A percentile compares a stretch with the other conserved stretches of the same genome.
Conservation (phyloP, 75 land plant genomes). For the Pinus tabuliformis region DNA sequence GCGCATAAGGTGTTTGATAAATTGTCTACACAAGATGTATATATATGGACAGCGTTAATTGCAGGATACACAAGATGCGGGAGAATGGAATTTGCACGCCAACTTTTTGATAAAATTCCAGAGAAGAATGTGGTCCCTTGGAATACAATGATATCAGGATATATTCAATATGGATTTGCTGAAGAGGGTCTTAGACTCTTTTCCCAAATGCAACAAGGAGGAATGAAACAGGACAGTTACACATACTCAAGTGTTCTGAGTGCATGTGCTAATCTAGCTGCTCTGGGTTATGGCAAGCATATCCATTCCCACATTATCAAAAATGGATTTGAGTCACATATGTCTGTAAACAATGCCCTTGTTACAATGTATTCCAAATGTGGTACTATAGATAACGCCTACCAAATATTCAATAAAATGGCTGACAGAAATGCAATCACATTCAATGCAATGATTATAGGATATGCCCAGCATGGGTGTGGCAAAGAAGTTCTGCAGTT, state of each 20-base stretch:
- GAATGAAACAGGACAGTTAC: slow-evolving; percentile 16
- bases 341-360: background rate
- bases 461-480: slow-evolving; percentile 3
- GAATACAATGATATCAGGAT: slow-evolving; percentile 39
- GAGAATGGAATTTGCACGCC: too few relatives aligned
- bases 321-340: background rate
- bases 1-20: slow-evolving; percentile 57
- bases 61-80: too few relatives aligned
- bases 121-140: slow-evolving; percentile 44
- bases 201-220: slow-evolving; percentile 11
- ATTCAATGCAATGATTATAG: slow-evolving; percentile 10
- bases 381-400: background rate
- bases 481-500: background rate
- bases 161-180: slow-evolving; percentile 13
- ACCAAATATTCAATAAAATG: slow-evolving; percentile 2
- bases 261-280: too few relatives aligned
- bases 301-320: slow-evolving; percentile 1
- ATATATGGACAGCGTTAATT: too few relatives aligned
- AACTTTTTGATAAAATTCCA: slow-evolving; percentile 30
- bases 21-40: slow-evolving; percentile 20
- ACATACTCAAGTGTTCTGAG: slow-evolving; percentile 19
- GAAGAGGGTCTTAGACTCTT: slow-evolving; percentile 11
- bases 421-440: background rate
- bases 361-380: slow-evolving; percentile 13
- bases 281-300: background rate